Evolutionary conservation across 140 eudicot genomes (phyloP).

Genomic region (Anethum foeniculum): DNA sequence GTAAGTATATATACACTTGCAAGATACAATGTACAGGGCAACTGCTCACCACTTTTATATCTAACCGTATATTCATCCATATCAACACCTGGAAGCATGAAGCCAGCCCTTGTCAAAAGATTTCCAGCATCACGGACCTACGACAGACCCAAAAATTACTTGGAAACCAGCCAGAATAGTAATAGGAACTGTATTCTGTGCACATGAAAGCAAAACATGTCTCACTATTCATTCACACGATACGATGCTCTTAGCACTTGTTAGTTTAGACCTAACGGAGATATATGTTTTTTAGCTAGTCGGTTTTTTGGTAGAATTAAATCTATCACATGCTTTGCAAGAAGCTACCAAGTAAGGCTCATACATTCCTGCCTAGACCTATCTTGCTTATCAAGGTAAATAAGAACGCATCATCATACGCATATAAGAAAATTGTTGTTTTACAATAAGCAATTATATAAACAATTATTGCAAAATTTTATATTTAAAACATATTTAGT

Average conservation of each 20-base stretch:
- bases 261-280: not conserved
- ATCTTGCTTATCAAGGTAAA: not conserved
- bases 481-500: too few relatives aligned
- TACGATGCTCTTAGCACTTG: not conserved
- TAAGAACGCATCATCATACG: not conserved
- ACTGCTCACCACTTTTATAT: constrained; percentile 74
- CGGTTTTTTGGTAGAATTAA: not conserved
- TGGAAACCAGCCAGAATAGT: constrained; percentile 11
- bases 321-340: not conserved
- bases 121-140: constrained; percentile 99
- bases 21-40: constrained; percentile 4
- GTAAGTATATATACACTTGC: constrained; percentile 12
- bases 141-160: constrained; percentile 9
- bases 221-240: not conserved
- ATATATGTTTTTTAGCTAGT: not conserved
- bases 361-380: not conserved
- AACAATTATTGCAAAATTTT: not conserved
- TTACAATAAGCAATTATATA: not conserved
- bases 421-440: not conserved
- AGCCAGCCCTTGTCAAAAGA: constrained; percentile 92
- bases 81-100: constrained; percentile 94
- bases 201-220: not conserved
- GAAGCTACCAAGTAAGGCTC: not conserved
- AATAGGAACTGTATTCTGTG: not conserved
- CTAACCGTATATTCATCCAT: constrained; percentile 91